Conservation (phyloP, 2,329 filamentous ascomycete species). For the Tolypocladium ovalisporum region DNA sequence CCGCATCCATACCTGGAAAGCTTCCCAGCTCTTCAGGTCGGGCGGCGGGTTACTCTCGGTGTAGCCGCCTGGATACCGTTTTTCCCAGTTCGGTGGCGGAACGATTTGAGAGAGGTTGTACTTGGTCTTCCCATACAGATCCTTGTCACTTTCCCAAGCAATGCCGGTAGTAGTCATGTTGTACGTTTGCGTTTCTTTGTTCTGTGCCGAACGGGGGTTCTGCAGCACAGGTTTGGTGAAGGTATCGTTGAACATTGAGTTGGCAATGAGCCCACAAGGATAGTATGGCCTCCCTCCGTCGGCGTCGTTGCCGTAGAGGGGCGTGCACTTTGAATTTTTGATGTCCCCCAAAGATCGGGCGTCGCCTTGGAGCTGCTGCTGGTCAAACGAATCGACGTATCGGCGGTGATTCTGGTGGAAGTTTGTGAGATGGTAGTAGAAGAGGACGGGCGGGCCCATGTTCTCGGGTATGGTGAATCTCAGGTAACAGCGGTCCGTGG, state of each 20-base stretch:
- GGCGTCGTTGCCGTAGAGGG: slow-evolving; percentile 44
- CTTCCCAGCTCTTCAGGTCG: slow-evolving; percentile 63
- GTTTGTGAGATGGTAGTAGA: slow-evolving; percentile 94
- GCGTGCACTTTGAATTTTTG: slow-evolving; percentile 60
- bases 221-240: slow-evolving; percentile 56
- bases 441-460: slow-evolving; percentile 70
- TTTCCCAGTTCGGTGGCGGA: slow-evolving; percentile 78
- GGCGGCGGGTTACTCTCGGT: slow-evolving; percentile 54
- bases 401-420: slow-evolving; percentile 98
- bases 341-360: slow-evolving; percentile 51
- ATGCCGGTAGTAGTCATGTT: slow-evolving; percentile 70
- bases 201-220: slow-evolving; percentile 32
- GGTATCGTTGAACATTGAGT: slow-evolving; percentile 94
- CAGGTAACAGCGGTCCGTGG: slow-evolving; percentile 54
- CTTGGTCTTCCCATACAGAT: slow-evolving; percentile 61
- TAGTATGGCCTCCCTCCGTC: slow-evolving; percentile 59
- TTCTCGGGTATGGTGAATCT: slow-evolving; percentile 70
- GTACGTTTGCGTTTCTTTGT: slow-evolving; percentile 42
- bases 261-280: slow-evolving; percentile 91
- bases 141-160: slow-evolving; percentile 75
- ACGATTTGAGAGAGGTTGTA: slow-evolving; percentile 57
- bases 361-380: slow-evolving; percentile 67
- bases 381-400: slow-evolving; percentile 84
- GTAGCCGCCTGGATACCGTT: slow-evolving; percentile 62
- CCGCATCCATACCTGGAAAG: slow-evolving; percentile 98